Evolutionary conservation across 1,139 yeast genomes (phyloP).

Genomic region (Saccharomyces hybrid): DNA sequence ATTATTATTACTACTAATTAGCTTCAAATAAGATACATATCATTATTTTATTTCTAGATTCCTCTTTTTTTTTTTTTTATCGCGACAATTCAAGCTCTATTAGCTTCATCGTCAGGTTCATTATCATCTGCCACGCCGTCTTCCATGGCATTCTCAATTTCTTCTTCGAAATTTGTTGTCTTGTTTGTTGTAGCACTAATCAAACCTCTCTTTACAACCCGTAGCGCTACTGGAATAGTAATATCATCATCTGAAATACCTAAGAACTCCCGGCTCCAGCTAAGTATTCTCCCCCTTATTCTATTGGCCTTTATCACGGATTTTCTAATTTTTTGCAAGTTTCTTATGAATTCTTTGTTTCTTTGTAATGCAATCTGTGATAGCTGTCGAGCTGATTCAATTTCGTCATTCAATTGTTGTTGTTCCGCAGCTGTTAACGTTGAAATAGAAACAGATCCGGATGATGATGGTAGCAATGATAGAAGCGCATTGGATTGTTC

Average conservation of each 20-base stretch:
- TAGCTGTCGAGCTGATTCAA: constrained; percentile 58
- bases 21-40: background rate
- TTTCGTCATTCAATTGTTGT: constrained; percentile 44
- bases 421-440: constrained; percentile 35
- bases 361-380: constrained; percentile 73
- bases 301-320: constrained; percentile 75
- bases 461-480: constrained; percentile 7
- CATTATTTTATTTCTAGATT: background rate
- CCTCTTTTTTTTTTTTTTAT: background rate
- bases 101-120: background rate
- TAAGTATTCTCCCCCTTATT: constrained; percentile 55
- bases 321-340: constrained; percentile 59
- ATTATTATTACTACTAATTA: background rate
- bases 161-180: constrained; percentile 19
- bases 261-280: constrained; percentile 82
- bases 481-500: constrained; percentile 18
- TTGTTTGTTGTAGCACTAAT: constrained; percentile 32
- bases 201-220: constrained; percentile 31
- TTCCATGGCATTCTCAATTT: constrained; percentile 10
- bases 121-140: constrained; percentile 14
- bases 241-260: constrained; percentile 50
- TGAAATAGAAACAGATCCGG: constrained; percentile 1
- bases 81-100: background rate
- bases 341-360: constrained; percentile 81
- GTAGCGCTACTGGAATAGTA: constrained; percentile 29